Percentiles rank a stretch among this genome's conserved stretches.
Conservation (phyloP, 2,329 filamentous ascomycete genomes). For the Hypoxylon sp. region DNA sequence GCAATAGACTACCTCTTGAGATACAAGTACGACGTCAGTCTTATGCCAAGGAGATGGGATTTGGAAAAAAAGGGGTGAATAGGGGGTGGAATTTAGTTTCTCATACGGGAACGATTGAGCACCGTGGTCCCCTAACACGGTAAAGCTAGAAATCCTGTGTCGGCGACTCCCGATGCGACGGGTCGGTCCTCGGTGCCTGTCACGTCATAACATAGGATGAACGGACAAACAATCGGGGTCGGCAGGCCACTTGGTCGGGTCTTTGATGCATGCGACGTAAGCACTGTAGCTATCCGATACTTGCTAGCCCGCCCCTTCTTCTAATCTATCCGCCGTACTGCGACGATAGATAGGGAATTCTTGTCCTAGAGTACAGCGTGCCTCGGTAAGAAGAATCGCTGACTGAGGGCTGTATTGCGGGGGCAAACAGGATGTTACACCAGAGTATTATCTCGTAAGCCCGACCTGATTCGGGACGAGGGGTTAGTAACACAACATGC, state of each 20-base stretch:
- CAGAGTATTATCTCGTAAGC: constrained; percentile 17
- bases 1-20: constrained; percentile 10
- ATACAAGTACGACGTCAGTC: constrained; percentile 27
- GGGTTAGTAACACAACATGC: constrained; percentile 21
- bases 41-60: constrained; percentile 30
- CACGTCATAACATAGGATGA: constrained; percentile 24
- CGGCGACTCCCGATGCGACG: constrained; percentile 21
- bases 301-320: constrained; percentile 5
- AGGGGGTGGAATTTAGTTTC: not conserved
- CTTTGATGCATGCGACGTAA: constrained; percentile 27
- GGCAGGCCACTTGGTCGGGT: constrained; percentile 8
- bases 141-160: constrained; percentile 1
- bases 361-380: not conserved
- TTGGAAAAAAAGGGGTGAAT: constrained; percentile 11
- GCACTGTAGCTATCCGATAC: constrained; percentile 39
- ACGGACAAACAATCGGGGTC: constrained; percentile 2
- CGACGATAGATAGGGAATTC: constrained; percentile 2
- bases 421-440: not conserved
- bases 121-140: constrained; percentile 1
- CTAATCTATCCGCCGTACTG: not conserved
- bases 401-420: constrained; percentile 1
- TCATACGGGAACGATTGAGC: not conserved
- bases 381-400: not conserved
- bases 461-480: constrained; percentile 16
- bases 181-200: constrained; percentile 18